Evolutionary conservation across 1,284 basidiomycete genomes (phyloP).

Genomic region (Singerocomus inundabilis): DNA sequence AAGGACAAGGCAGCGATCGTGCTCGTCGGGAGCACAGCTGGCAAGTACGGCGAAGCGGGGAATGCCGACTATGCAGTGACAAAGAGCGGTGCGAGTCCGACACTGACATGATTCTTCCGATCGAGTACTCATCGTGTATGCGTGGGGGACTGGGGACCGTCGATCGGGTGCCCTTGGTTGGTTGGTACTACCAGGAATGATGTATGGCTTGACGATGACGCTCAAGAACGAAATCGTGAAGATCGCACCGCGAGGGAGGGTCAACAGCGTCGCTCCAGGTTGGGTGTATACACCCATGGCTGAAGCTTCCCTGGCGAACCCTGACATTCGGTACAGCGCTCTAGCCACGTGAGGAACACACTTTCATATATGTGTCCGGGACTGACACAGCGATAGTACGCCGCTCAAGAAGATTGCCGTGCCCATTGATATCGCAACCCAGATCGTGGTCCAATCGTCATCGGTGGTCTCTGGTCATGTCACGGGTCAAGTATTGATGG

Average conservation of each 20-base stretch:
- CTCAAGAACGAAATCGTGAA: conserved; percentile 80
- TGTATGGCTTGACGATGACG: conserved; percentile 67
- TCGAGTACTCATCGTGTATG: conserved; percentile 1
- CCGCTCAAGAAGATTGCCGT: conserved; percentile 69
- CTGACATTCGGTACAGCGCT: conserved; percentile 47
- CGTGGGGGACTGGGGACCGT: neutral
- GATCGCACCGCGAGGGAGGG: conserved; percentile 64
- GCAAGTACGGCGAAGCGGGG: conserved; percentile 68
- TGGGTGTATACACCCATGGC: conserved; percentile 70
- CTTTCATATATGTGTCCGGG: neutral
- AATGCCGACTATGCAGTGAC: conserved; percentile 61
- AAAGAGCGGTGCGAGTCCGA: conserved; percentile 50
- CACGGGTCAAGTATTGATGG: conserved; percentile 66
- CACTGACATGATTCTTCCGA: conserved; percentile 12
- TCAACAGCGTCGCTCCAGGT: conserved; percentile 69
- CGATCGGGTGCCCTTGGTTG: neutral
- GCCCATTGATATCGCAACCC: conserved; percentile 61
- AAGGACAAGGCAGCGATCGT: conserved; percentile 59
- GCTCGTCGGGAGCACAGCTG: conserved; percentile 68
- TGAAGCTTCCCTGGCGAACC: conserved; percentile 44
- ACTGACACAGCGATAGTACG: conserved; percentile 40
- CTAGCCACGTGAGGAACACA: conserved; percentile 57
- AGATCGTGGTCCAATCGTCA: conserved; percentile 63
- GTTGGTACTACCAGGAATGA: conserved; percentile 60
- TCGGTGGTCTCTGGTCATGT: conserved; percentile 66